Evolutionary conservation across 1,284 basidiomycete genomes (phyloP), one percentile per base, ranked within the genome.

Genomic region (Pseudozyma hubeiensis): DNA sequence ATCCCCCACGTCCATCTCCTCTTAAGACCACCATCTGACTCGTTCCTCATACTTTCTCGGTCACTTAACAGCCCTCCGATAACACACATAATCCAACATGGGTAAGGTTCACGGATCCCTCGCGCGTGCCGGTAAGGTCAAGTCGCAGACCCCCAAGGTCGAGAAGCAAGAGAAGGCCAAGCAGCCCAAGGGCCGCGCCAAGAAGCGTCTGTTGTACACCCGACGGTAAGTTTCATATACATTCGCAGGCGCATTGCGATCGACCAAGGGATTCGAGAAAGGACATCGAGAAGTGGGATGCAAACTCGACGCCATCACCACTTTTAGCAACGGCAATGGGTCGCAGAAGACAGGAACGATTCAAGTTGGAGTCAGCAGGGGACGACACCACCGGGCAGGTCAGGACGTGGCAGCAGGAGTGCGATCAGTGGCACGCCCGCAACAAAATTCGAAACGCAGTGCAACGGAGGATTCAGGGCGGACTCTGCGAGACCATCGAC

Each of bases 111-210:
- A 98, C 92, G 95, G 96, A 87, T 97, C 95, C 86, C 94, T 98
- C 88, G 95, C 95, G 87, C 95, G 96, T 90, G 95, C 94, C 87
- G 95, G 94, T 87, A 97, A 98, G 91, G 95, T 98, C 90, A 97
- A 93, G 89, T 93, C 92, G 83, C 94, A 97, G 88, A 92, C 91
- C 85, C 95, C 95, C 84, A 81, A 80, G 79, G 94, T 96, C 86
- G 94, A 96, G 85, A 90, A 92, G 87, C 93, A 96, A 88, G 94
- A 97, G 89, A 97, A 96, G 91, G 94, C 94, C 90, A 96, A 96
- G 91, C 89, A 88, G 46, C 93, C 93, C 74, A 95, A 92, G 88
- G 94, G 94, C 81, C 93, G 94, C 85, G 94, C 94, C 76, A 93
- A 96, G 91, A 97, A 97, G 90, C 90, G 94, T 81, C 88, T 93